These are phyloP conservation scores for Acanthochlamys bracteata DNA, from an alignment of 106 monocot species.

Conservation along the genomic window DNA sequence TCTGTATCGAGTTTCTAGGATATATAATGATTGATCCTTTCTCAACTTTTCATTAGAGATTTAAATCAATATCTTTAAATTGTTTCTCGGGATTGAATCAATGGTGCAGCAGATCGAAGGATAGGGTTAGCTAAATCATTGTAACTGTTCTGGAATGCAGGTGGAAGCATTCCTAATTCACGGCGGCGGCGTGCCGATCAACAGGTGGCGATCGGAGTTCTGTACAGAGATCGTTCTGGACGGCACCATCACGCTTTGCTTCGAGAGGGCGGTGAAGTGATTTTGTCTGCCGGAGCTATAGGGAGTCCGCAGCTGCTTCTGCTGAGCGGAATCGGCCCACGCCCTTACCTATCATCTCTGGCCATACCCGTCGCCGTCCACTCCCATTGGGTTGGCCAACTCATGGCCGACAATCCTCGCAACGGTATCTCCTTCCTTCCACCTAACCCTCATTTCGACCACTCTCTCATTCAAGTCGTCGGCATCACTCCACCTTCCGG, in stretches of 20 bases:
- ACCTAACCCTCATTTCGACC: slow-evolving; percentile 49
- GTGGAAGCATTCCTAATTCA: background rate
- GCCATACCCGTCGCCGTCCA: slow-evolving; percentile 59
- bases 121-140: background rate
- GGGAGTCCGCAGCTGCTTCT: slow-evolving; percentile 89
- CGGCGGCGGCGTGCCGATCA: slow-evolving; percentile 2
- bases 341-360: slow-evolving; percentile 46
- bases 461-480: slow-evolving; percentile 91
- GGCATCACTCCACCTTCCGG: slow-evolving; percentile 41
- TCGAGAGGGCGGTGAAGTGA: slow-evolving; percentile 56
- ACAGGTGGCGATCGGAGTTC: slow-evolving; percentile 46
- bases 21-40: background rate
- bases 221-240: slow-evolving; percentile 53
- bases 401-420: slow-evolving; percentile 79
- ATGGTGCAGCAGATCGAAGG: background rate
- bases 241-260: slow-evolving; percentile 47
- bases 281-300: slow-evolving; percentile 61
- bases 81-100: background rate
- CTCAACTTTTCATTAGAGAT: background rate
- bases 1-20: too few species aligned
- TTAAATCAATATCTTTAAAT: background rate
- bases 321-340: slow-evolving; percentile 78
- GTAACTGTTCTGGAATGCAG: background rate
- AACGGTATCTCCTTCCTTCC: slow-evolving; percentile 79
- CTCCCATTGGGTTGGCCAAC: slow-evolving; percentile 49